These are phyloP conservation scores for Collybia mongolica DNA, from an alignment of 768 basidiomycete species.

Conservation along the genomic window DNA sequence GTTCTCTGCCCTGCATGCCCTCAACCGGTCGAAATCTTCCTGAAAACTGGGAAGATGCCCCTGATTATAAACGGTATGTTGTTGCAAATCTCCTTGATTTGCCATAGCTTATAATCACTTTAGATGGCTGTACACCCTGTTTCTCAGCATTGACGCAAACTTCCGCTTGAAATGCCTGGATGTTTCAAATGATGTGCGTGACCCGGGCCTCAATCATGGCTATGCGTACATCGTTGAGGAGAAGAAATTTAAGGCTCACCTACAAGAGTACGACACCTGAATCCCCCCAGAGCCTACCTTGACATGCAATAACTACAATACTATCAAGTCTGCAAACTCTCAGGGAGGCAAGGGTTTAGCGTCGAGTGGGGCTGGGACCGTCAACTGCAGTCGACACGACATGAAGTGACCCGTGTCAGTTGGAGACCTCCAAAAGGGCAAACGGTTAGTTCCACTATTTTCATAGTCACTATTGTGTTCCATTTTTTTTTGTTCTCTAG, in stretches of 20 bases:
- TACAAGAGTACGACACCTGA: slow-evolving; percentile 8
- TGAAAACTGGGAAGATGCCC: slow-evolving; percentile 16
- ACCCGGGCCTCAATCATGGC: slow-evolving; percentile 9
- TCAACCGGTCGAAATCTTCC: slow-evolving; percentile 28
- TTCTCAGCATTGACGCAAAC: slow-evolving; percentile 6
- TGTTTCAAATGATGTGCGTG: slow-evolving; percentile 1
- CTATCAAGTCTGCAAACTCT: slow-evolving; percentile 20
- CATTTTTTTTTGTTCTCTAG: too few relatives aligned
- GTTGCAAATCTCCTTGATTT: background rate
- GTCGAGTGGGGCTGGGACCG: slow-evolving; percentile 23
- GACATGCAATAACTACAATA: slow-evolving; percentile 14
- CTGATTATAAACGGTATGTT: slow-evolving; percentile 13
- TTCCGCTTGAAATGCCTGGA: slow-evolving; percentile 8
- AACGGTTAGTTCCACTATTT: slow-evolving; percentile 18
- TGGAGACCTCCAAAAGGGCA: slow-evolving; percentile 29
- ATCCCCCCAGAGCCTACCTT: background rate
- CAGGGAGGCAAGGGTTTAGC: slow-evolving; percentile 14
- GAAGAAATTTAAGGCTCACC: slow-evolving; percentile 8
- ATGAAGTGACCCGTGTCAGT: slow-evolving; percentile 22
- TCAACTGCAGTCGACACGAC: slow-evolving; percentile 28
- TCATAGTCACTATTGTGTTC: background rate
- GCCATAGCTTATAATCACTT: background rate
- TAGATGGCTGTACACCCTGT: slow-evolving; percentile 5
- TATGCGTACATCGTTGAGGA: slow-evolving; percentile 15
- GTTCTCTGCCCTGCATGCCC: slow-evolving; percentile 34